phyloP scores from a whole-genome alignment of 2,329 filamentous ascomycete genomes.

The Pestalotiopsis sp. region DNA sequence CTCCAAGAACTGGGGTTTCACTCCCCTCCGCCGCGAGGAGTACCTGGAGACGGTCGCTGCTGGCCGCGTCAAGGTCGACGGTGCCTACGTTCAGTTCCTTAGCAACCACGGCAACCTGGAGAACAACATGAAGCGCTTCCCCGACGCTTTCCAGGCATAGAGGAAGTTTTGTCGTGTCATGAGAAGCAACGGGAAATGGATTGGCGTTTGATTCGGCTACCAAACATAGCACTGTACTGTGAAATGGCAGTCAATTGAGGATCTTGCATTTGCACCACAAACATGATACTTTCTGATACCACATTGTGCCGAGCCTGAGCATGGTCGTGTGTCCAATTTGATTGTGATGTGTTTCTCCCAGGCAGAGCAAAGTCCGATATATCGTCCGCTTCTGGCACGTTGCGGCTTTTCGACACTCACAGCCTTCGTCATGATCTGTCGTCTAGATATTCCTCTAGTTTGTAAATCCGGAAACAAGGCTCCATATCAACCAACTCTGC shows the following conservation, averaged over 20 bases:
- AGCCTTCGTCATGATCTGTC: background rate
- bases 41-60: constrained; percentile 94
- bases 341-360: background rate
- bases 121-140: constrained; percentile 93
- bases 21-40: constrained; percentile 94
- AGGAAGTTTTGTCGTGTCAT: constrained; percentile 18
- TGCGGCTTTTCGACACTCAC: background rate
- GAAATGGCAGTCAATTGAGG: constrained; percentile 18
- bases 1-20: constrained; percentile 99
- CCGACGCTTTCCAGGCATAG: constrained; percentile 78
- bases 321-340: background rate
- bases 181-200: constrained; percentile 19
- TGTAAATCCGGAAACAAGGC: background rate
- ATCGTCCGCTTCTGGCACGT: background rate
- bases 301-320: background rate
- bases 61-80: constrained; percentile 93
- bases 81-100: constrained; percentile 99
- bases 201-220: constrained; percentile 20
- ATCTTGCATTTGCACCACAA: constrained; percentile 19
- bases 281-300: constrained; percentile 1
- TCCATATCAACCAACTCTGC: background rate
- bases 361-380: background rate
- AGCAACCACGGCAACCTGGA: constrained; percentile 86
- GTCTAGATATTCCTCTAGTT: background rate
- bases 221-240: constrained; percentile 18